Evolutionary conservation across 2,329 filamentous ascomycete genomes (phyloP), one percentile per base, ranked within the genome.

Genomic region (Mariannaea elegans): DNA sequence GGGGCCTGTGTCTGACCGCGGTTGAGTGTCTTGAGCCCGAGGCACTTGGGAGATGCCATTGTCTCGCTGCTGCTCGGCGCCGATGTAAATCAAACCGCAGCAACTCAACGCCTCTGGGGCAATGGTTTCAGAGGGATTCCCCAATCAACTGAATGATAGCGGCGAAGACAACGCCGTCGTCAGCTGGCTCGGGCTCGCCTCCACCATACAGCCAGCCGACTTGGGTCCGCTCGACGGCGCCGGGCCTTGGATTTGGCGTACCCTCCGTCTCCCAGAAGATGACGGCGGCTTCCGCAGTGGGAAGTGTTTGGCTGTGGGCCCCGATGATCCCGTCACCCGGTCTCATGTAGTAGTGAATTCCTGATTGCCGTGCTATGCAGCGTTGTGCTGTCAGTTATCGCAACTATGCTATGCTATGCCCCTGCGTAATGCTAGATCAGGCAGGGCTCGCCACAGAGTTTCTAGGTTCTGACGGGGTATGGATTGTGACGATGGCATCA

Each of bases 211-310:
- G 55, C 58, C 59, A 67, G 60, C 56, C 38, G 58, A 53, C 56
- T 31, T 56, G 41, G 65, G 59, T 55, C 62, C 68, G 65, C 63
- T 67, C 45, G 54, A 61, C 66, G 68, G 66, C 59, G 65, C 65
- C 65, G 59, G 59, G 34, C 41, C 56, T 63, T 42, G 45, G 59
- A 24, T 53, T 50, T 59, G 60, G 41, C 24, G 32, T 36, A 38
- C 47, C 49, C 55, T 51, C 58, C 61, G 63, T 64, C 38, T 32
- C 23, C 50, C 50, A 56, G 63, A 52, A 64, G 45, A 48, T 58
- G 62, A 62, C 61, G 61, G 64, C 50, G 61, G 62, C 62, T 67
- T 65, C 65, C 64, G 64, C 54, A 62, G 46, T 62, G 53, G 38
- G 42, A 42, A 71, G 62, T 48, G 60, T 58, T 62, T 68, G 50